phyloP scores from a whole-genome alignment of 2,329 filamentous ascomycete species.

The Sclerotinia spermophila region DNA sequence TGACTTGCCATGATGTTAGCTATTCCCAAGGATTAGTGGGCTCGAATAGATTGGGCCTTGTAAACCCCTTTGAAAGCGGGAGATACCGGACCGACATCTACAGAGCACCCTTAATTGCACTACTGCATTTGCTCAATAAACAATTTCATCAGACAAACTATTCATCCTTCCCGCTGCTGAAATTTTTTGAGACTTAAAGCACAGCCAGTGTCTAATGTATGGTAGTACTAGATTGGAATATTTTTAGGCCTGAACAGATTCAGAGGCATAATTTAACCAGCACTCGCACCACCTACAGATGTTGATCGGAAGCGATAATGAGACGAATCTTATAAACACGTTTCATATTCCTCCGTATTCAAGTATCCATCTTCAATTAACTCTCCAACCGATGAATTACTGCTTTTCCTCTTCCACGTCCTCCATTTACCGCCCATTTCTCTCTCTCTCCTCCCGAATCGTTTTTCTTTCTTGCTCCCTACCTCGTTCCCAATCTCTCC shows the following conservation, averaged over 20 bases:
- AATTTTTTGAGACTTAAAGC: not conserved
- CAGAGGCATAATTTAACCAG: not conserved
- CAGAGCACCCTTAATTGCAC: not conserved
- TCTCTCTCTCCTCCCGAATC: too few relatives aligned
- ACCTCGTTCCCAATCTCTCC: too few relatives aligned
- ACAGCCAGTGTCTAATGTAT: not conserved
- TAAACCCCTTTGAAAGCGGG: too few relatives aligned
- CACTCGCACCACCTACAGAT: not conserved
- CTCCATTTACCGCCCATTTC: not conserved
- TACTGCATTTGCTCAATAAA: not conserved
- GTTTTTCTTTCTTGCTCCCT: too few relatives aligned
- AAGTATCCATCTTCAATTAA: not conserved
- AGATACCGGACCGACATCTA: too few relatives aligned
- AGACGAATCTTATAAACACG: rapidly evolving
- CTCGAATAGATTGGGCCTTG: not conserved
- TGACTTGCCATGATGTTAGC: not conserved
- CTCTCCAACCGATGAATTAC: not conserved
- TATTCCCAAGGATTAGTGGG: not conserved
- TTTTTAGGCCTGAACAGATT: not conserved
- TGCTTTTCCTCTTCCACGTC: not conserved
- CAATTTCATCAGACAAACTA: not conserved
- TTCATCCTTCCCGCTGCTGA: not conserved
- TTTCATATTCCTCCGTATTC: not conserved
- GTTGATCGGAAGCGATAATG: not conserved
- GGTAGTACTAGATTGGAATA: not conserved